A percentile compares a stretch with the other conserved stretches of the same genome.
phyloP scores from a whole-genome alignment of 495 filamentous ascomycete genomes.

The Annulohypoxylon stygium region DNA sequence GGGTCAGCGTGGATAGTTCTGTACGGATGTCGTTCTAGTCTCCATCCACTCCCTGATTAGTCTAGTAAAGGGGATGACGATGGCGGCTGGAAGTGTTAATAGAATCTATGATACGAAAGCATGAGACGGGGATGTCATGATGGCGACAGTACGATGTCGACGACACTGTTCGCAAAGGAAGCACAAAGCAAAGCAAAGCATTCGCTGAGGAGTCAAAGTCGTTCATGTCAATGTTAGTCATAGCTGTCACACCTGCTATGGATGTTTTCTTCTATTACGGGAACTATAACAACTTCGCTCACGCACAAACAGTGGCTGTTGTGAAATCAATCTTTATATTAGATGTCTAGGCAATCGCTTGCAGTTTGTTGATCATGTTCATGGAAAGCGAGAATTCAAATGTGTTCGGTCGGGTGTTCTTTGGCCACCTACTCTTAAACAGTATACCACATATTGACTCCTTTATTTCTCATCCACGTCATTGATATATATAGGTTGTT shows the following conservation, averaged over 20 bases:
- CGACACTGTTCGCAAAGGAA: background rate
- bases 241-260: background rate
- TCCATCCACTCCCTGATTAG: background rate
- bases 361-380: background rate
- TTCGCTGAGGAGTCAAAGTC: conserved; percentile 38
- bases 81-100: conserved; percentile 25
- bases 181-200: conserved; percentile 26
- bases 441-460: no score
- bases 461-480: no score
- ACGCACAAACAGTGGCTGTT: conserved; percentile 2
- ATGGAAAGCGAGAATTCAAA: no score
- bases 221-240: conserved; percentile 26
- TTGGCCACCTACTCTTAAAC: no score
- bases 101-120: conserved; percentile 31
- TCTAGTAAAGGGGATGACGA: conserved; percentile 11
- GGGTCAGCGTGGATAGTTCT: conserved; percentile 43
- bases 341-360: background rate
- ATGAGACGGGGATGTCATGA: conserved; percentile 1
- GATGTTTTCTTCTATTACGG: conserved; percentile 17
- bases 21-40: conserved; percentile 34
- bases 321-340: background rate
- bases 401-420: no score
- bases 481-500: no score
- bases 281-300: conserved; percentile 3
- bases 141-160: background rate